Base-by-base conservation (phyloP, 2,329 filamentous ascomycete genomes). In the Hirsutella minnesotensis region DNA sequence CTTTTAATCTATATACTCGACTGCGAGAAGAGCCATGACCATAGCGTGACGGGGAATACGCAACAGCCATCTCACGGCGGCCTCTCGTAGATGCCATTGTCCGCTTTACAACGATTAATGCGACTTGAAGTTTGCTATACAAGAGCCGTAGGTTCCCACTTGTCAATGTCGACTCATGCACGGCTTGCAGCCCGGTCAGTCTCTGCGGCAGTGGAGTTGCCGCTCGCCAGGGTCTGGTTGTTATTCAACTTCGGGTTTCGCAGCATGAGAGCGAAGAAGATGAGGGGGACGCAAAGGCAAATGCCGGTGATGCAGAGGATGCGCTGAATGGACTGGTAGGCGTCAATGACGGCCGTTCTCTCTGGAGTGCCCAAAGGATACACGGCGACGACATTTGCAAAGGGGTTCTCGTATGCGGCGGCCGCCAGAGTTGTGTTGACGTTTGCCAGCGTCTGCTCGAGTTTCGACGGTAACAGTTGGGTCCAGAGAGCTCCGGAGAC, bases 291-390 rank as follows among this genome's bases (percentile, higher is more conserved):
- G 40, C 64, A 69, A 22, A 73, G 56, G 44, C 66, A 69, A 50
- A 73, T 67, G 29, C 70, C 70, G 3, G 65, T 66, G 43, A 73
- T 70, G 41, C 60, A 63, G 9, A 73, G 60, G 27, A 70, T 53
- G 7, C 63, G 60, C 61, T 73, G 69, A 0, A 67, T 61, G 37
- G 69, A 56, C 51, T 68, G 62, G 50, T 73, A 73, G 3, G 68
- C 57, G 8, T 53, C 50, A 44, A 72, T 60, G 33, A 72, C 62
- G 43, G 59, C 67, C 4, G 49, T 45, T 20, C 68, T 64, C 56
- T 70, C 65, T 3, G 59, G 58, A 0, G 68, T 68, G 19, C 68
- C 69, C 2, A 70, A 55, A 0, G 64, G 58, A 27, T 64, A 67
- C 4, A 54, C 31, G 0, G 48, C 45, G 3, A 64, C 50, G 1